These are phyloP conservation scores for Cercospora sesami DNA, from an alignment of 2,329 filamentous ascomycete species.

Conservation along the genomic window DNA sequence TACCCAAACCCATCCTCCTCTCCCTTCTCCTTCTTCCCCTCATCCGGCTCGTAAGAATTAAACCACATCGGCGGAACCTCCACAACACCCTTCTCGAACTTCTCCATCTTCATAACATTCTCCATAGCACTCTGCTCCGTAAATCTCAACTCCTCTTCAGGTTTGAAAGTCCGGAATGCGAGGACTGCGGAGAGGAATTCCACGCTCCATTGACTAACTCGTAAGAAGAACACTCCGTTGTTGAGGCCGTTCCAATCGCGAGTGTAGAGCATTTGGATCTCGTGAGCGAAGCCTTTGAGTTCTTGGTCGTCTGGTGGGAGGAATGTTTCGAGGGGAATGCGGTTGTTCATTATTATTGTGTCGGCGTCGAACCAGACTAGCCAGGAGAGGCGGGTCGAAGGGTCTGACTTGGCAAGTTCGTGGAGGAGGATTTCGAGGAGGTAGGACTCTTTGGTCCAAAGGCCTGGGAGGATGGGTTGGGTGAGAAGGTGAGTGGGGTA, in stretches of 20 bases:
- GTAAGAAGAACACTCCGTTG: slow-evolving; percentile 44
- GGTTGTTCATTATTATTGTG: slow-evolving; percentile 45
- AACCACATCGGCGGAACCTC: slow-evolving; percentile 46
- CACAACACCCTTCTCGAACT: slow-evolving; percentile 37
- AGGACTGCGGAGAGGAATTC: slow-evolving; percentile 43
- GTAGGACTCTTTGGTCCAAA: slow-evolving; percentile 48
- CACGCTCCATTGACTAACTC: slow-evolving; percentile 42
- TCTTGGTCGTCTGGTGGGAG: slow-evolving; percentile 36
- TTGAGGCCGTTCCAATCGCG: slow-evolving; percentile 46
- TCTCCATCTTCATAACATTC: slow-evolving; percentile 35
- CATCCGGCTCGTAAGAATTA: slow-evolving; percentile 43
- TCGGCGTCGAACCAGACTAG: slow-evolving; percentile 48
- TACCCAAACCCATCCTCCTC: slow-evolving; percentile 33
- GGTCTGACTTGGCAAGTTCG: slow-evolving; percentile 40
- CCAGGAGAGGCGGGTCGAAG: slow-evolving; percentile 42
- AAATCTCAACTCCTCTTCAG: slow-evolving; percentile 39
- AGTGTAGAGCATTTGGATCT: slow-evolving; percentile 41
- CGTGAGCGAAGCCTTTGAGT: slow-evolving; percentile 11
- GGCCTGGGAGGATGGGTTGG: slow-evolving; percentile 42
- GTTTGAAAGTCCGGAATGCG: slow-evolving; percentile 42
- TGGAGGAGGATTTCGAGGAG: slow-evolving; percentile 43
- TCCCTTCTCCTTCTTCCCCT: slow-evolving; percentile 38
- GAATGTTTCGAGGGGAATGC: slow-evolving; percentile 43
- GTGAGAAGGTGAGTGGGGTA: slow-evolving; percentile 46
- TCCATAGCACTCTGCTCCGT: slow-evolving; percentile 46